A percentile compares a stretch with the other conserved stretches of the same genome.
These are phyloP conservation scores for Fragaria ananassa DNA, from an alignment of 306 rosid species.

Conservation along the genomic window DNA sequence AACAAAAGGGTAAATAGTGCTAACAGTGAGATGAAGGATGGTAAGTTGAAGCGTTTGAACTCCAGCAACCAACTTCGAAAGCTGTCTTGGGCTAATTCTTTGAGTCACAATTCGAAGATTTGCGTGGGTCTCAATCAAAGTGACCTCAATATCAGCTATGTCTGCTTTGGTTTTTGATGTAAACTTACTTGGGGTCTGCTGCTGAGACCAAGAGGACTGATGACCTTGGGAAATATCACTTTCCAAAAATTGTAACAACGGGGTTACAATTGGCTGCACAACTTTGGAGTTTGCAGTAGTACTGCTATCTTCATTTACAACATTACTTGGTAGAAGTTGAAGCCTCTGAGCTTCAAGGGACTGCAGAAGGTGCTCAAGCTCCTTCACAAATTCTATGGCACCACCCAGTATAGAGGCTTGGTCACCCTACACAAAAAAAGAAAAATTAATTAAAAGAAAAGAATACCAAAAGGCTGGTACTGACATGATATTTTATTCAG, in stretches of 20 bases:
- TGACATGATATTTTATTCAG: neutral
- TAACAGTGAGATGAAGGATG: constrained; percentile 81
- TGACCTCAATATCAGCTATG: constrained; percentile 85
- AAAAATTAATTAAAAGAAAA: neutral
- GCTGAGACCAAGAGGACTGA: constrained; percentile 56
- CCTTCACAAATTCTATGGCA: constrained; percentile 88
- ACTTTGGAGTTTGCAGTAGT: constrained; percentile 25
- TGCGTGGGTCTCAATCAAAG: constrained; percentile 87
- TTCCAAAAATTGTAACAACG: constrained; percentile 58
- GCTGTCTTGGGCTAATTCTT: constrained; percentile 45
- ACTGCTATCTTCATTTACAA: constrained; percentile 8
- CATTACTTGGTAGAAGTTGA: constrained; percentile 31
- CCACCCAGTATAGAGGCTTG: constrained; percentile 97
- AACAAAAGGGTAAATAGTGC: constrained; percentile 55
- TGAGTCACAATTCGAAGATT: constrained; percentile 64
- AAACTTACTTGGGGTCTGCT: constrained; percentile 47
- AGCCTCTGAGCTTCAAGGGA: constrained; percentile 76
- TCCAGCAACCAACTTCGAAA: constrained; percentile 61
- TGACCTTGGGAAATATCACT: constrained; percentile 26
- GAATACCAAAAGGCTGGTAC: too few species aligned
- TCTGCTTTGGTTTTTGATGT: constrained; percentile 57
- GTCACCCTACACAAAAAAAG: constrained; percentile 56
- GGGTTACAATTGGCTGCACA: constrained; percentile 24
- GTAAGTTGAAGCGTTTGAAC: constrained; percentile 64
- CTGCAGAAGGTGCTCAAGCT: constrained; percentile 66